Conservation (phyloP, 768 basidiomycete genomes). For the Amanita jacksonii region DNA sequence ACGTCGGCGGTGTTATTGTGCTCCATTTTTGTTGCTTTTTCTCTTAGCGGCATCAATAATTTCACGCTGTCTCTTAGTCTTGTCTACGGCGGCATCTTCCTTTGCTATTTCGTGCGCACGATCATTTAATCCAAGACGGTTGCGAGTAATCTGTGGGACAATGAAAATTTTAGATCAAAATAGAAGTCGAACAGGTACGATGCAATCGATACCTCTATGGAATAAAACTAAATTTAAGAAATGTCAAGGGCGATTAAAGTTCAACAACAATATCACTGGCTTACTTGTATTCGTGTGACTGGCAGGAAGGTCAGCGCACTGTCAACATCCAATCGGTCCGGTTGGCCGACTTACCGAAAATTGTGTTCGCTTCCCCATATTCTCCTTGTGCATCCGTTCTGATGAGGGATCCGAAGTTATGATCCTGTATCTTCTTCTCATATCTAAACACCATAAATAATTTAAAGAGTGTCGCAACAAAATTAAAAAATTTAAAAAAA, state of each 20-base stretch:
- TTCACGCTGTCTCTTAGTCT: slow-evolving; percentile 44
- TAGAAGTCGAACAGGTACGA: slow-evolving; percentile 2
- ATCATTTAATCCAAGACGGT: slow-evolving; percentile 86
- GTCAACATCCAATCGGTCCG: background rate
- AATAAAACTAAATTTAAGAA: slow-evolving; percentile 62
- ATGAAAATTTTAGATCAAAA: background rate
- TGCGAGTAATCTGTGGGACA: slow-evolving; percentile 96
- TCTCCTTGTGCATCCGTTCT: slow-evolving; percentile 70
- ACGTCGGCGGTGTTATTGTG: background rate
- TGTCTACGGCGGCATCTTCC: slow-evolving; percentile 56
- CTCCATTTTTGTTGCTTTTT: background rate
- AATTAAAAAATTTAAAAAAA: background rate
- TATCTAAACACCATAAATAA: slow-evolving; percentile 38
- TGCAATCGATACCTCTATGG: slow-evolving; percentile 60
- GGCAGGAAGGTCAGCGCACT: slow-evolving; percentile 3
- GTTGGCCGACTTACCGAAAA: slow-evolving; percentile 58
- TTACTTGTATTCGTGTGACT: slow-evolving; percentile 9
- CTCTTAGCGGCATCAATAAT: slow-evolving; percentile 6
- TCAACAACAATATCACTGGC: slow-evolving; percentile 6
- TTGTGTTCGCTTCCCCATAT: slow-evolving; percentile 88
- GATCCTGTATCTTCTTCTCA: slow-evolving; percentile 84
- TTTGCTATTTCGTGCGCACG: slow-evolving; percentile 74
- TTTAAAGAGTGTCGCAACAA: background rate
- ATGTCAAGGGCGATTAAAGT: background rate
- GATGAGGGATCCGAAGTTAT: slow-evolving; percentile 95